Evolutionary conservation across 2,329 filamentous ascomycete species (phyloP).

Genomic region (Lecanosticta acicola): DNA sequence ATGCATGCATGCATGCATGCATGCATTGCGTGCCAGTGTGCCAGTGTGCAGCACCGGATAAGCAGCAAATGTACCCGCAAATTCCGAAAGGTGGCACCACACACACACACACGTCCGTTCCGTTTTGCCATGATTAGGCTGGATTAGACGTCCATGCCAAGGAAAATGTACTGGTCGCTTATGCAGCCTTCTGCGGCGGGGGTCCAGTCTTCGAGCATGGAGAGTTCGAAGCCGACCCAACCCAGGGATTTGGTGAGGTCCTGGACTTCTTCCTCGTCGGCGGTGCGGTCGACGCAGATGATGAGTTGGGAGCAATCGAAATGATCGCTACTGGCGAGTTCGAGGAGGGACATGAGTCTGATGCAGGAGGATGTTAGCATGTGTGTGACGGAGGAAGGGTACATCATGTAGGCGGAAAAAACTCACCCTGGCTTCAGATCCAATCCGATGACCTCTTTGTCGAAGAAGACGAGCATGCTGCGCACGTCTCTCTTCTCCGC

Average conservation of each 20-base stretch:
- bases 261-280: constrained; percentile 57
- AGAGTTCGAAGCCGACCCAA: constrained; percentile 87
- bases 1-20: too few relatives aligned
- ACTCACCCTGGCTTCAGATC: constrained; percentile 84
- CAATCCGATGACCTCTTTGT: constrained; percentile 62
- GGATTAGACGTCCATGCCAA: constrained; percentile 77
- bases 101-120: too few relatives aligned
- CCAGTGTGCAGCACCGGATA: background rate
- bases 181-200: constrained; percentile 56
- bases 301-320: constrained; percentile 73
- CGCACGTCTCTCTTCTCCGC: constrained; percentile 64
- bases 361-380: constrained; percentile 24
- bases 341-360: constrained; percentile 83
- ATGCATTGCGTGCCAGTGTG: too few relatives aligned
- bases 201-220: constrained; percentile 75
- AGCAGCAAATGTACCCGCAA: too few relatives aligned
- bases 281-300: constrained; percentile 70
- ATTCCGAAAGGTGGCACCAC: background rate
- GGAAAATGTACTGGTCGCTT: constrained; percentile 76
- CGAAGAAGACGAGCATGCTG: constrained; percentile 84
- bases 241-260: constrained; percentile 74
- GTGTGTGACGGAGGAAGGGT: constrained; percentile 3
- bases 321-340: constrained; percentile 67
- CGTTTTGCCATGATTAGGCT: too few relatives aligned
- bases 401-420: constrained; percentile 5